Evolutionary conservation across 176 grass and related monocot genomes (phyloP).

Genomic region (Rhynchospora breviuscula): DNA sequence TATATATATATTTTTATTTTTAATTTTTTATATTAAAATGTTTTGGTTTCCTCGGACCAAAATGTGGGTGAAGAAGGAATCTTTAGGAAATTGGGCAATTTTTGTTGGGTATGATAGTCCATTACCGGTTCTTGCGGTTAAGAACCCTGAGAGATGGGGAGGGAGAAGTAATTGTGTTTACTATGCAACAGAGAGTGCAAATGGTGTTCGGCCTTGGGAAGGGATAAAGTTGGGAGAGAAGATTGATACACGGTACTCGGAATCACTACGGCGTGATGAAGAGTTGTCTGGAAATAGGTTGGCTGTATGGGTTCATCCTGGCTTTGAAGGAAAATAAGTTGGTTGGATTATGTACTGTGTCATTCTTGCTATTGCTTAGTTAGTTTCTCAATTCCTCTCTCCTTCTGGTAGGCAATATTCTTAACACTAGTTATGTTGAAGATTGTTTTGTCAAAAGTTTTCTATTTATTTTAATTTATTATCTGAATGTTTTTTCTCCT

Average conservation of each 20-base stretch:
- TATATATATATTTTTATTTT: no score
- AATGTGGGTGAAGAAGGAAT: slow-evolving; percentile 11
- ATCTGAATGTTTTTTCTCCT: no score
- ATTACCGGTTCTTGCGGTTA: neutral
- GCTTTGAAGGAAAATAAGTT: neutral
- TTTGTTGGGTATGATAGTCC: neutral
- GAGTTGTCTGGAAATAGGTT: no score
- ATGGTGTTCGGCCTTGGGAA: neutral
- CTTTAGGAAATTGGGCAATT: neutral
- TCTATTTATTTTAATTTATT: neutral
- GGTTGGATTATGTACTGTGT: neutral
- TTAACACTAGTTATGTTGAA: neutral
- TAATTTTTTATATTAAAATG: no score
- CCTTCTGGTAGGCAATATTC: neutral
- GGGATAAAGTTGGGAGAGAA: neutral
- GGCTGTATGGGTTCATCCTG: neutral
- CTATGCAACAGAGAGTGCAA: neutral
- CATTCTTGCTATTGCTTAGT: neutral
- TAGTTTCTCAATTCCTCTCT: neutral
- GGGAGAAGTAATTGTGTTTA: slow-evolving; percentile 21
- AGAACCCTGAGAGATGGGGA: slow-evolving; percentile 25
- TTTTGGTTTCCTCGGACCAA: no score
- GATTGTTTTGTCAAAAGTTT: neutral
- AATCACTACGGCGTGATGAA: neutral
- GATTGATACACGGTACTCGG: neutral